Conservation (phyloP, 202 grass and related monocot species). For the Cymbopogon flexuosus region DNA sequence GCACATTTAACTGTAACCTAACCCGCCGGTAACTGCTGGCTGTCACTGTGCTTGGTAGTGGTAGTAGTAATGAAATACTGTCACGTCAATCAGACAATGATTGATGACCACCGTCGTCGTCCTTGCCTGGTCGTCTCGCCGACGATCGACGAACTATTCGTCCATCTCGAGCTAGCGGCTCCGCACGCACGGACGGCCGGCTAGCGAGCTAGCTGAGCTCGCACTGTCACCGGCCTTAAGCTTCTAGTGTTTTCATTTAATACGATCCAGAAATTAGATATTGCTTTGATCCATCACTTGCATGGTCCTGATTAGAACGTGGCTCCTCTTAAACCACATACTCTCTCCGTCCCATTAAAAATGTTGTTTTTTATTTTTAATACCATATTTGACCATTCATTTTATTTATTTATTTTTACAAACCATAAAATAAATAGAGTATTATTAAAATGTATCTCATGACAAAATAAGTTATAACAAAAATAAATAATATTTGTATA, state of each 20-base stretch:
- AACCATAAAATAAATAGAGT: too few species aligned
- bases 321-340: not conserved
- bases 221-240: not conserved
- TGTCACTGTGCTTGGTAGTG: not conserved
- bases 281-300: not conserved
- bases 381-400: too few species aligned
- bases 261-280: not conserved
- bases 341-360: too few species aligned
- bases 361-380: too few species aligned
- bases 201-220: not conserved
- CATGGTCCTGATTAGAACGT: not conserved
- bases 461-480: too few species aligned
- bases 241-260: not conserved
- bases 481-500: too few species aligned
- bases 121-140: not conserved
- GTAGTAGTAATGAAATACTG: not conserved
- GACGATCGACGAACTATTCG: not conserved
- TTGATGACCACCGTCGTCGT: not conserved
- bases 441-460: too few species aligned
- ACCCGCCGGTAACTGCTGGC: too few species aligned
- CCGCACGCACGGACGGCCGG: too few species aligned
- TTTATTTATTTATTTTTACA: too few species aligned
- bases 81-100: not conserved
- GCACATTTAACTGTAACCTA: too few species aligned
- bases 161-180: not conserved